phyloP scores from a whole-genome alignment of 2,329 filamentous ascomycete genomes.

The Aspergillus amoenus region DNA sequence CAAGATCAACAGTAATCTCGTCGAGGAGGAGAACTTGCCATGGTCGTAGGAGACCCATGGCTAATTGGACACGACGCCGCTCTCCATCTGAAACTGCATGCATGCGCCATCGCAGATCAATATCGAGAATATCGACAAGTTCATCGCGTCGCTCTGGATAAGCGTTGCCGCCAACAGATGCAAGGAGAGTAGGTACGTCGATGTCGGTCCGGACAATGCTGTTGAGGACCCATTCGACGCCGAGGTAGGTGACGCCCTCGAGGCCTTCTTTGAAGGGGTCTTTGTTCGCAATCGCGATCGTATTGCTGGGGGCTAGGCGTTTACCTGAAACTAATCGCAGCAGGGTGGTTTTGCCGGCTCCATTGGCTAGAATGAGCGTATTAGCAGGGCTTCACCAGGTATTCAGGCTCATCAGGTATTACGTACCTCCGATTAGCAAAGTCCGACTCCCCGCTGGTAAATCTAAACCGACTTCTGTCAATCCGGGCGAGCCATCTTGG shows the following conservation, averaged over 20 bases:
- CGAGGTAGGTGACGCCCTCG: slow-evolving; percentile 94
- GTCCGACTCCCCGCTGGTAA: slow-evolving; percentile 83
- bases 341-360: slow-evolving; percentile 94
- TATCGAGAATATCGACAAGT: slow-evolving; percentile 82
- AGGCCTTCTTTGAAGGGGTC: slow-evolving; percentile 90
- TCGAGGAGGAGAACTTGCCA: slow-evolving; percentile 91
- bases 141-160: slow-evolving; percentile 83
- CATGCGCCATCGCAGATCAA: slow-evolving; percentile 91
- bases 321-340: slow-evolving; percentile 93
- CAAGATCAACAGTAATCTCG: slow-evolving; percentile 95
- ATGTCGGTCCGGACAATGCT: slow-evolving; percentile 95
- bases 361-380: slow-evolving; percentile 65
- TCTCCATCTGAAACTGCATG: slow-evolving; percentile 94
- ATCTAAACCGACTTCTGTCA: slow-evolving; percentile 70
- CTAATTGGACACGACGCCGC: slow-evolving; percentile 84
- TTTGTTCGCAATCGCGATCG: slow-evolving; percentile 74
- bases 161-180: slow-evolving; percentile 80
- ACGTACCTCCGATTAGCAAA: slow-evolving; percentile 77
- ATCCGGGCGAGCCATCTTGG: slow-evolving; percentile 77
- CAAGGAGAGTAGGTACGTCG: slow-evolving; percentile 79
- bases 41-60: slow-evolving; percentile 89
- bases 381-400: background rate
- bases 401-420: background rate
- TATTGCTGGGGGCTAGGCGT: slow-evolving; percentile 75
- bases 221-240: slow-evolving; percentile 97